Evolutionary conservation across 2,329 filamentous ascomycete species (phyloP).

Genomic region (Atkinsonella texensis): DNA sequence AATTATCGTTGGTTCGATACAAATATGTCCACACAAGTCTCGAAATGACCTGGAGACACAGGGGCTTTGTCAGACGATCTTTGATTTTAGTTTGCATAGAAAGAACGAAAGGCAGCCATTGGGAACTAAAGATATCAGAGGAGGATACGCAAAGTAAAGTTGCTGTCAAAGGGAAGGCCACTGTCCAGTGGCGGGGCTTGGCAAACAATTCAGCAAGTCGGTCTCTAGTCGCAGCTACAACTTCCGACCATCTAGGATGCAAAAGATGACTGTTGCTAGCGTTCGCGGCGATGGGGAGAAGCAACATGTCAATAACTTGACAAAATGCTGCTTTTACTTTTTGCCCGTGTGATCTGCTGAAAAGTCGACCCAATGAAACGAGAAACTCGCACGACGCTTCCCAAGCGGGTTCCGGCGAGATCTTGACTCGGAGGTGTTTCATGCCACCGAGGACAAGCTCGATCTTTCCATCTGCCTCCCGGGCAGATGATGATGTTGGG

Average conservation of each 20-base stretch:
- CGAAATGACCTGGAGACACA: constrained; percentile 81
- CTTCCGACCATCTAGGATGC: constrained; percentile 75
- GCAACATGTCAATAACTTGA: constrained; percentile 73
- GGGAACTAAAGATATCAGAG: constrained; percentile 67
- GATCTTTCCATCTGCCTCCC: constrained; percentile 66
- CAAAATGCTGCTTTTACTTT: constrained; percentile 91
- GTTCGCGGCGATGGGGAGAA: constrained; percentile 77
- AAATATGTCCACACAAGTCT: constrained; percentile 90
- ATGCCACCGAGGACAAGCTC: constrained; percentile 84
- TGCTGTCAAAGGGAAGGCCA: constrained; percentile 78
- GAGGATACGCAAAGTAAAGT: constrained; percentile 82
- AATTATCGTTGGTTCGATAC: constrained; percentile 66
- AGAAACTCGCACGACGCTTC: constrained; percentile 83
- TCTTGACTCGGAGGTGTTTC: constrained; percentile 73
- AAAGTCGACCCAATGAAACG: constrained; percentile 67
- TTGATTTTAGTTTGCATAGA: constrained; percentile 72
- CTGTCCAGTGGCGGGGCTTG: constrained; percentile 86
- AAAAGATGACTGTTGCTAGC: constrained; percentile 65
- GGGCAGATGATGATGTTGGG: constrained; percentile 40
- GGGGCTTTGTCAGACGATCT: constrained; percentile 64
- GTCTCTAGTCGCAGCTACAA: constrained; percentile 66
- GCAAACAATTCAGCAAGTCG: constrained; percentile 73
- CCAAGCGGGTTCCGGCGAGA: constrained; percentile 64
- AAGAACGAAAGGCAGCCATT: constrained; percentile 76
- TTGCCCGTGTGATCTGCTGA: constrained; percentile 74